Conservation (phyloP, 164 flowering plant genomes). For the Euptelea pleiosperma region DNA sequence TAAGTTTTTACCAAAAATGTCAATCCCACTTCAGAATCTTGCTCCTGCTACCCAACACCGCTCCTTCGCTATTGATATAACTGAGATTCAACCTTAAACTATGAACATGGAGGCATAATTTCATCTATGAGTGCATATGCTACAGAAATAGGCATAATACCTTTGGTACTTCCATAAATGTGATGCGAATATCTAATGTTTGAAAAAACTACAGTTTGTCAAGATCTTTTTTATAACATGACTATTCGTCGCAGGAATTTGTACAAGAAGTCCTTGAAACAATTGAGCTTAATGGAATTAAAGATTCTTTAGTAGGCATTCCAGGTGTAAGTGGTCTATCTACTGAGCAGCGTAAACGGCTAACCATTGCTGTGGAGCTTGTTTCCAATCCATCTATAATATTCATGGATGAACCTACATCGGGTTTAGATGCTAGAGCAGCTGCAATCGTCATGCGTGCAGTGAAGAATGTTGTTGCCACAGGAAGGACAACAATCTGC, state of each 20-base stretch:
- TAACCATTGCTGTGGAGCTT: slow-evolving; percentile 53
- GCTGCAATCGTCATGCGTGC: slow-evolving; percentile 61
- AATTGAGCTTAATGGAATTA: slow-evolving; percentile 42
- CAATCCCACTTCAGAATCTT: too few species aligned
- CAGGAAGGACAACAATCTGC: slow-evolving; percentile 54
- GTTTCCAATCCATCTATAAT: slow-evolving; percentile 55
- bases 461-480: slow-evolving; percentile 46
- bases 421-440: slow-evolving; percentile 57
- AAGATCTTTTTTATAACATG: too few species aligned
- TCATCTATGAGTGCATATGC: too few species aligned
- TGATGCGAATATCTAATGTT: too few species aligned
- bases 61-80: too few species aligned
- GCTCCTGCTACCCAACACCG: too few species aligned
- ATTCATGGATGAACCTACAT: slow-evolving; percentile 57
- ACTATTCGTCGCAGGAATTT: slow-evolving; percentile 34
- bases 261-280: slow-evolving; percentile 47
- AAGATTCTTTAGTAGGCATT: slow-evolving; percentile 39
- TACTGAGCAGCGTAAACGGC: slow-evolving; percentile 47
- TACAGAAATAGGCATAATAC: too few species aligned
- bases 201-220: too few species aligned
- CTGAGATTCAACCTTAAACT: too few species aligned
- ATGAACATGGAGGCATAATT: too few species aligned
- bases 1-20: too few species aligned
- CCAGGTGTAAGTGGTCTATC: slow-evolving; percentile 47
- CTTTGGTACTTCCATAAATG: too few species aligned